Evolutionary conservation across 768 basidiomycete species (phyloP), one percentile per base, ranked within the genome.

Genomic region (Leccinum uliginosum): DNA sequence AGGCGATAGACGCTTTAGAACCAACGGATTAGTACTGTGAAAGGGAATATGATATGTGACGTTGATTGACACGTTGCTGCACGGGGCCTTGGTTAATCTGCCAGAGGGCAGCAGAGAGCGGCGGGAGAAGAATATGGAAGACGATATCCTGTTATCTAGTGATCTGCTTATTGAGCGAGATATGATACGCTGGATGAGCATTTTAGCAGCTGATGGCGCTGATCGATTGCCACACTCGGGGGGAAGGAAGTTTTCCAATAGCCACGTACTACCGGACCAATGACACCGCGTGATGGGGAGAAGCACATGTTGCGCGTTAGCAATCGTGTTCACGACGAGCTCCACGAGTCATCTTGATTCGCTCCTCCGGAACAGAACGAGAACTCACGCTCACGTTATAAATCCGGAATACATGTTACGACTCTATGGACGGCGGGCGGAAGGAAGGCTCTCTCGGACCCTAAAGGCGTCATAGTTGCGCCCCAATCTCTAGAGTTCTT

Each of bases 401-500:
- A 53, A 63, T 40, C n/a, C 4, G 11, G 50, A 27, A 27, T 46
- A 63, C 56, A 53, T 59, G 29, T 40, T 44, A 30, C 14, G 17
- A 24, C 23, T 21, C 27, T 51, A 44, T 21, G 35, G 44, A 44
- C 19, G 11, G 45, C 38, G 17, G 35, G 14, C 17, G 29, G 50
- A 52, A 43, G 40, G 21, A 48, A 15, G 27, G 44, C 35, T 38
- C 32, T 6, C 4, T 52, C 56, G 48, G 56, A 50, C 53, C 49
- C 23, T 32, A 53, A 53, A 40, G 47, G 49, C 38, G 50, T 46
- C 46, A 35, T 26, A 7, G 44, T 30, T 29, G 24, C 24, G 15
- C 24, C 19, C 58, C 15, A 51, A 62, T 34, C 62, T 58, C 40
- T 43, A 71, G 35, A 65, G 57, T 35, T 71, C 70, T 63, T 71